A percentile compares a stretch with the other conserved stretches of the same genome.
Conservation (phyloP, 73 alveolate species). For the Durusdinium trenchii region DNA sequence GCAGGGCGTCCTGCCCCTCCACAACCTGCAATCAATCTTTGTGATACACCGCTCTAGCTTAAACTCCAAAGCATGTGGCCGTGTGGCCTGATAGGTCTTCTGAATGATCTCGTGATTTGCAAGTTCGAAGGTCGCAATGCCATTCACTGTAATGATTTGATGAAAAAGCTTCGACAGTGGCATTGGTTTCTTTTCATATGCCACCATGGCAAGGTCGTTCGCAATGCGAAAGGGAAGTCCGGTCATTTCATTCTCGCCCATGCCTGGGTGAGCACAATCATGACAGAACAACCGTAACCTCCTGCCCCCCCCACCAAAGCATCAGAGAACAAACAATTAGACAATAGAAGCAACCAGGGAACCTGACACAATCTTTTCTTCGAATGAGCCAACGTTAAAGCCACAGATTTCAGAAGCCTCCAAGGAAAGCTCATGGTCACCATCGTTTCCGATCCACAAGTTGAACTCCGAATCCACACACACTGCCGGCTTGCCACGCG, state of each 20-base stretch:
- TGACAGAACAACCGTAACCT: too few species aligned
- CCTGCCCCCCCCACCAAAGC: too few species aligned
- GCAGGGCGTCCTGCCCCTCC: background rate
- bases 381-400: background rate
- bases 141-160: background rate
- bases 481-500: background rate
- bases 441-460: constrained; percentile 2
- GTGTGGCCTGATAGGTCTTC: background rate
- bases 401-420: background rate
- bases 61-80: background rate
- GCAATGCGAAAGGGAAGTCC: background rate
- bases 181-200: background rate
- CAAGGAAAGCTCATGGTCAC: background rate
- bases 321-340: too few species aligned
- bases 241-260: background rate
- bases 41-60: background rate
- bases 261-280: too few species aligned
- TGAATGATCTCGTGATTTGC: background rate
- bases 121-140: background rate
- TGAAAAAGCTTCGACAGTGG: background rate
- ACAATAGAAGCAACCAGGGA: too few species aligned
- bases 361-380: background rate
- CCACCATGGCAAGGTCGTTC: background rate
- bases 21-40: background rate
- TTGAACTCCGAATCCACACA: background rate